Base-by-base conservation (phyloP, 345 rosid genomes). In the Raphanus raphanistrum region DNA sequence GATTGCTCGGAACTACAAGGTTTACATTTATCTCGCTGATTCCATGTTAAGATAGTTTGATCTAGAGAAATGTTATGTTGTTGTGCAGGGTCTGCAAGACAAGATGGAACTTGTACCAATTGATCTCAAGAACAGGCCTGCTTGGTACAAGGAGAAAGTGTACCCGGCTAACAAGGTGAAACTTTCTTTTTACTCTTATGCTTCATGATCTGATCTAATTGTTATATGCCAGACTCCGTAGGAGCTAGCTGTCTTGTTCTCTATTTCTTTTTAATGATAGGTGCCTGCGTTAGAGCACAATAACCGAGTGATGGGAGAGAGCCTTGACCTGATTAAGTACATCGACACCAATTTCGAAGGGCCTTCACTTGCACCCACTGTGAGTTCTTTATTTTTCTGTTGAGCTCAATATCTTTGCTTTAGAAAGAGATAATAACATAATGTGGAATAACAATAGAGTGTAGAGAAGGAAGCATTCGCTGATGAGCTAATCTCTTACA, bases 1-100 rank as follows among this genome's bases (percentile, higher is more conserved):
- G 99, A 89, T 95, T 85, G 85, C 98, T 76, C 84, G 99, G 50
- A 90, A 95, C 68, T 87, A 79, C 77, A 92, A 92, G 97, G 97
- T 89, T 41, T 48, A 0, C 4, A 12, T 57, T 52, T n/a, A 12
- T 62, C 0, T 45, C 4, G 1, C 5, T 35, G 10, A 5, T 66
- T 78, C 41, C 36, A 8, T 64, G n/a, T 28, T 43, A 43, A 43
- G 54, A 58, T 9, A 5, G 5, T 43, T 72, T 3, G 62, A 15
- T 43, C 31, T 13, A 13, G 31, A 61, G 67, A 33, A 13, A 1
- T n/a, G 17, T 52, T 57, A 1, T 63, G 65, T 63, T 79, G 63
- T 35, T 28, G 31, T 69, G 59, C 81, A 94, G 98, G 97, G 95
- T 17, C 52, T 90, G 41, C 95, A 88, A 74, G 89, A 90, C 11